A percentile compares a stretch with the other conserved stretches of the same genome.
These are phyloP conservation scores for Leishmania arabica DNA, from an alignment of 208 protist species.

Conservation along the genomic window DNA sequence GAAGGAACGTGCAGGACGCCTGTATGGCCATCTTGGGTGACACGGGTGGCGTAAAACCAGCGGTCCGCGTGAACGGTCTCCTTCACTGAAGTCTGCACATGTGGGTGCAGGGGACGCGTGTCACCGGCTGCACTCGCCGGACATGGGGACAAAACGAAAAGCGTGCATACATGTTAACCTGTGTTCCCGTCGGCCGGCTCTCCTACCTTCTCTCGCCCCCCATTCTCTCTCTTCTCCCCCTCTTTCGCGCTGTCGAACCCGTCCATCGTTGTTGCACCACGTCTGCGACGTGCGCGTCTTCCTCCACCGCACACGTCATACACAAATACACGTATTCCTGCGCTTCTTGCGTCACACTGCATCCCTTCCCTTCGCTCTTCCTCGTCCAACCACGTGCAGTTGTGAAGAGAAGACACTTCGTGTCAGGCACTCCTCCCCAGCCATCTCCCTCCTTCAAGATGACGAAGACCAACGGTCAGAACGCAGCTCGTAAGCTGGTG, in stretches of 20 bases:
- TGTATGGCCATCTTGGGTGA: too few species aligned
- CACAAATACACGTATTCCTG: too few species aligned
- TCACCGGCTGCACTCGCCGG: background rate
- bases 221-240: background rate
- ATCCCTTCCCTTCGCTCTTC: background rate
- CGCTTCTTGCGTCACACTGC: background rate
- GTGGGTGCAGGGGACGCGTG: background rate
- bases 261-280: background rate
- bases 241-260: background rate
- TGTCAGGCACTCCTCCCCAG: background rate
- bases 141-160: background rate
- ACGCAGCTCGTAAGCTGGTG: constrained; percentile 97
- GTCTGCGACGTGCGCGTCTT: background rate
- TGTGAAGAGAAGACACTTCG: background rate
- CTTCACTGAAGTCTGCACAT: background rate
- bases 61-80: too few species aligned
- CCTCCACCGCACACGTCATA: too few species aligned
- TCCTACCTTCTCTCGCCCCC: background rate
- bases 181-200: background rate
- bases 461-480: constrained; percentile 97
- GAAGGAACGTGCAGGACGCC: too few species aligned
- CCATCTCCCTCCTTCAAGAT: constrained; percentile 27
- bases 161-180: background rate
- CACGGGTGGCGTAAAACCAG: too few species aligned
- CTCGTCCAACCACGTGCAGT: background rate